Percentiles rank a stretch among this genome's conserved stretches.
These are phyloP conservation scores for Huntiella omanensis DNA, from an alignment of 2,329 filamentous ascomycete species.

Conservation along the genomic window DNA sequence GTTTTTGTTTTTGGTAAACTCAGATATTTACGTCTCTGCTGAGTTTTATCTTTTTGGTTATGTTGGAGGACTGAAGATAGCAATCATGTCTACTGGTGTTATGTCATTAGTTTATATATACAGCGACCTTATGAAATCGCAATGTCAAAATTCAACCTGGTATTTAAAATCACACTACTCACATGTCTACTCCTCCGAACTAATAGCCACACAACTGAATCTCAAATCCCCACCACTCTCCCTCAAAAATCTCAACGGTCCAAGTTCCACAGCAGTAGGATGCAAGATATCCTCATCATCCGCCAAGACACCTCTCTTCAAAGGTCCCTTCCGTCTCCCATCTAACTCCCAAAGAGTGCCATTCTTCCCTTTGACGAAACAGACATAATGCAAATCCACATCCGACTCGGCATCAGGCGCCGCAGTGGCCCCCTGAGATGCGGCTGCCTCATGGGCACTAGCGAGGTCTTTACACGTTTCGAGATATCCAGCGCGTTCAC, in stretches of 20 bases:
- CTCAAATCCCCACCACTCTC: slow-evolving; percentile 35
- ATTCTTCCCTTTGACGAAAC: slow-evolving; percentile 62
- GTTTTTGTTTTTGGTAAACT: neutral
- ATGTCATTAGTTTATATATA: too few relatives aligned
- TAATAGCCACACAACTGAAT: slow-evolving; percentile 34
- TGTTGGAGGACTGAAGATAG: neutral
- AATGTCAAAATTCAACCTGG: too few relatives aligned
- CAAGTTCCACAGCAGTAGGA: slow-evolving; percentile 53
- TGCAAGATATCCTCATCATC: slow-evolving; percentile 54
- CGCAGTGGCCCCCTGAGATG: slow-evolving; percentile 55
- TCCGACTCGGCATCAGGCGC: slow-evolving; percentile 63
- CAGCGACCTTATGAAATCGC: too few relatives aligned
- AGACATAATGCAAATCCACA: slow-evolving; percentile 90
- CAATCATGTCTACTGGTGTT: neutral
- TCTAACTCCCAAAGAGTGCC: slow-evolving; percentile 45
- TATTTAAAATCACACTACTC: neutral
- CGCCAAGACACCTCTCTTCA: slow-evolving; percentile 34
- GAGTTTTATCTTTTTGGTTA: neutral
- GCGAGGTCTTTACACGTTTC: slow-evolving; percentile 63
- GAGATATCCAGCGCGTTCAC: slow-evolving; percentile 50
- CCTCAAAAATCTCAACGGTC: slow-evolving; percentile 39
- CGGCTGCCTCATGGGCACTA: slow-evolving; percentile 58
- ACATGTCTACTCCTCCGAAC: neutral
- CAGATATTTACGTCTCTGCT: slow-evolving; percentile 1
- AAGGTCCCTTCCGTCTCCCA: slow-evolving; percentile 37